These are phyloP conservation scores for Murraya koenigii DNA, from an alignment of 345 rosid genomes.

Conservation along the genomic window DNA sequence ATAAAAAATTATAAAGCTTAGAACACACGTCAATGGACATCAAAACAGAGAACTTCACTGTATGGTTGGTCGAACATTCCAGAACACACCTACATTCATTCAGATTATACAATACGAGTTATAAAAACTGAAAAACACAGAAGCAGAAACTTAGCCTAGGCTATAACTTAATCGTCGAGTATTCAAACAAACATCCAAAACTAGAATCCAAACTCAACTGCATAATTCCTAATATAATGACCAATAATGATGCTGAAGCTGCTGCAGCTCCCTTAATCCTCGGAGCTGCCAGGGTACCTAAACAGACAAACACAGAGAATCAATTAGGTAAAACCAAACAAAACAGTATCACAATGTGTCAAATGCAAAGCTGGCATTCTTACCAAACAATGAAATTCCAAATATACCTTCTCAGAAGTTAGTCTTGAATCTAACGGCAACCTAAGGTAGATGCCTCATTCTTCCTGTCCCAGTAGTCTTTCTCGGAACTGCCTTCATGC, in stretches of 20 bases:
- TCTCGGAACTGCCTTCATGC: conserved; percentile 20
- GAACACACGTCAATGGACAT: no score
- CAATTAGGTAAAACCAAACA: neutral
- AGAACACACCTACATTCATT: no score
- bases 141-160: neutral
- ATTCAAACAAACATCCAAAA: neutral
- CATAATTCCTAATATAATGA: neutral
- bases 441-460: conserved; percentile 25
- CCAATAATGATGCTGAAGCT: neutral
- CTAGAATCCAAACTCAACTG: neutral
- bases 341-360: neutral
- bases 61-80: no score
- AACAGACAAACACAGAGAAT: neutral
- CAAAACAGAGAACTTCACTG: no score
- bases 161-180: neutral
- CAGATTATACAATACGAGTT: no score
- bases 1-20: no score
- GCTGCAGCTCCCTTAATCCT: conserved; percentile 10
- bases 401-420: conserved; percentile 25
- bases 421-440: conserved; percentile 22
- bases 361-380: no score
- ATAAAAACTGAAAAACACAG: neutral
- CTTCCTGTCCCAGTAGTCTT: conserved; percentile 27
- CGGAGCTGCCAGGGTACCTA: conserved; percentile 6
- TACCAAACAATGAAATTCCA: neutral